Base-by-base conservation (phyloP, 257 asterid genomes). In the Ligustrum vulgare region DNA sequence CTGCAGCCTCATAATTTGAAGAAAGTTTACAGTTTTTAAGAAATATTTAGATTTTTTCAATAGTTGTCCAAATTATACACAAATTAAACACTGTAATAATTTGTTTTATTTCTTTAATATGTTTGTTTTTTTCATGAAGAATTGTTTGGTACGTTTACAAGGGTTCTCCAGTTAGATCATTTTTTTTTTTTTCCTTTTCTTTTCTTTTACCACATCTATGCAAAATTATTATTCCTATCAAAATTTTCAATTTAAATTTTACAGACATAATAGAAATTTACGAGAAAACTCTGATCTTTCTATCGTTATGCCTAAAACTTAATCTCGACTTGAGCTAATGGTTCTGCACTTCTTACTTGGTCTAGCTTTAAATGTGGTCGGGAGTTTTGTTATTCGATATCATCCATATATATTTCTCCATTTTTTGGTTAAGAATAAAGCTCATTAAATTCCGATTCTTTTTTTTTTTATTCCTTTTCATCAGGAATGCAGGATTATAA, bases 1-100 rank as follows among this genome's bases (percentile, higher is more conserved):
- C 93, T 66, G 89, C 91, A 8, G 81, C 87, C 65, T 89, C 92
- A 2, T 87, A 76, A 75, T 23, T 43, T 41, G 12, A 62, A 3
- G 37, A 75, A 71, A 62, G 20, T 16, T 20, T 45, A 35, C 16
- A 43, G 72, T 15, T 58, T 22, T 22, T 20, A 7, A 8, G 13
- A 60, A 11, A 23, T 25, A 60, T 60, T 51, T 9, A 60, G 15
- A 9, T 2, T 22, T 25, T 25, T 8, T 60, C 67, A 9, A 25
- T 45, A 66, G 63, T 75, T 58, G 65, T 58, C 51, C 65, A 34
- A 49, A 8, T 60, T 67, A 35, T 75, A 63, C 72, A 83, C n/a
- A n/a, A n/a, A n/a, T n/a, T 86, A 79, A 51, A 81, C 84, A 77
- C 74, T 56, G 73, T 68, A 49, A 77, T 56, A 76, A 15, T 62